A percentile compares a stretch with the other conserved stretches of the same genome.
phyloP scores from a whole-genome alignment of 495 filamentous ascomycete species.

The Penicillium riverlandense region DNA sequence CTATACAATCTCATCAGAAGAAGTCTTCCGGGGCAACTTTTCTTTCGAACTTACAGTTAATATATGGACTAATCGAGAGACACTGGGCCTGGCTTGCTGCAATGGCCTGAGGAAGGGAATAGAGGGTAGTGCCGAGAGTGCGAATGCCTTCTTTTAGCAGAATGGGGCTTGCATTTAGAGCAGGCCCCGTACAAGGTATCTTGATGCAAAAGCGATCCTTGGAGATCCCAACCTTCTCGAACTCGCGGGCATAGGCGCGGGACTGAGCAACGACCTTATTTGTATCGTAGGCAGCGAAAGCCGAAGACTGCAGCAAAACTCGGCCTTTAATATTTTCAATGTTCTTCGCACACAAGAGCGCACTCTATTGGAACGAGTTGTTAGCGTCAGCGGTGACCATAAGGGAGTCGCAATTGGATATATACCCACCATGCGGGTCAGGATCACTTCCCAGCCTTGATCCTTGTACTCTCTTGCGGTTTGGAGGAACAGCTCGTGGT shows the following conservation, averaged over 20 bases:
- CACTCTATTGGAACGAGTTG: constrained; percentile 5
- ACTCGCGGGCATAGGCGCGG: constrained; percentile 31
- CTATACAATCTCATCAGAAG: neutral
- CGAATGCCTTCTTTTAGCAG: constrained; percentile 40
- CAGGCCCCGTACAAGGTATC: constrained; percentile 52
- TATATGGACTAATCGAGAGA: constrained; percentile 50
- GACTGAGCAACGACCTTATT: constrained; percentile 28
- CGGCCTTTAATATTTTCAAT: constrained; percentile 33
- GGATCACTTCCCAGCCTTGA: constrained; percentile 33
- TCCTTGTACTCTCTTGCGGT: constrained; percentile 29
- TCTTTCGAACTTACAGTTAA: constrained; percentile 15
- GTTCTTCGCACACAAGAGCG: constrained; percentile 32
- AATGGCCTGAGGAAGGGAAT: constrained; percentile 47
- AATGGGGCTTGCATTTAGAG: constrained; percentile 46
- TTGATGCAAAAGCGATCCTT: constrained; percentile 51
- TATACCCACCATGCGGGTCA: constrained; percentile 25
- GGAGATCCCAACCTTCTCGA: constrained; percentile 27
- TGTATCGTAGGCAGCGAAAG: constrained; percentile 26
- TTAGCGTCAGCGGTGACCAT: too few relatives aligned
- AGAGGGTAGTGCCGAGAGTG: constrained; percentile 51
- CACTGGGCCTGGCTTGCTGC: constrained; percentile 48
- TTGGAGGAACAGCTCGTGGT: constrained; percentile 24
- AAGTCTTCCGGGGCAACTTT: constrained; percentile 2
- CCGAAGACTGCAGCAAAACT: constrained; percentile 30
- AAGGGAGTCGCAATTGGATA: too few relatives aligned